Evolutionary conservation across 1,284 basidiomycete genomes (phyloP).

Genomic region (Stereum hirsutum): DNA sequence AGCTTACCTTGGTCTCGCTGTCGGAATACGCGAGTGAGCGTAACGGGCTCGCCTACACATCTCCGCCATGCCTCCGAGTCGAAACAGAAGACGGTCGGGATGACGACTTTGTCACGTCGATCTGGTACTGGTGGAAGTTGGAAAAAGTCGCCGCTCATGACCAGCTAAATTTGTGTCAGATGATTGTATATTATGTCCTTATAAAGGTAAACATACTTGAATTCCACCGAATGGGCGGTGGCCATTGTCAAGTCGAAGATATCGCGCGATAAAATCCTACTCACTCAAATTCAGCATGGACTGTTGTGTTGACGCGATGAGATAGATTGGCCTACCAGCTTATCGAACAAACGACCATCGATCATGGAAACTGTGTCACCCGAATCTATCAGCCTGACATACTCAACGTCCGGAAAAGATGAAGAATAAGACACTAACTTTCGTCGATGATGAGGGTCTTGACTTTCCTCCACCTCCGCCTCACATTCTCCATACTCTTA

Average conservation of each 20-base stretch:
- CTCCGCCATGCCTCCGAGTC: constrained; percentile 54
- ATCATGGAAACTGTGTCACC: constrained; percentile 61
- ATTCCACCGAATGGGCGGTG: constrained; percentile 74
- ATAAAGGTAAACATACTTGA: constrained; percentile 30
- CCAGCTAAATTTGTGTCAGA: constrained; percentile 32
- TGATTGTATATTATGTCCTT: constrained; percentile 5
- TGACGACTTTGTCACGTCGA: constrained; percentile 21
- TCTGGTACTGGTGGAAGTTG: constrained; percentile 71
- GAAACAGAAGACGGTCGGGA: constrained; percentile 51
- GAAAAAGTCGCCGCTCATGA: constrained; percentile 75
- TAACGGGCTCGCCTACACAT: constrained; percentile 29
- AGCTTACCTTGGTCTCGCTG: constrained; percentile 45
- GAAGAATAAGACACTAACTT: constrained; percentile 28
- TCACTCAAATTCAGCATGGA: constrained; percentile 5
- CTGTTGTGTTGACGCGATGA: background rate
- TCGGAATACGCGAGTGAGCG: constrained; percentile 33
- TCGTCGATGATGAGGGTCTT: constrained; percentile 65
- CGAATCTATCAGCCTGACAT: background rate
- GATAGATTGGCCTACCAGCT: constrained; percentile 39
- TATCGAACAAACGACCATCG: constrained; percentile 54
- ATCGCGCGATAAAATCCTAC: constrained; percentile 41
- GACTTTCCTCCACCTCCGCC: constrained; percentile 39
- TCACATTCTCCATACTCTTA: constrained; percentile 6
- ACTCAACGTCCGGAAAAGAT: background rate
- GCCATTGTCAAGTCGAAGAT: constrained; percentile 33